Evolutionary conservation across 164 flowering plant genomes (phyloP).

Genomic region (Umbellularia californica): DNA sequence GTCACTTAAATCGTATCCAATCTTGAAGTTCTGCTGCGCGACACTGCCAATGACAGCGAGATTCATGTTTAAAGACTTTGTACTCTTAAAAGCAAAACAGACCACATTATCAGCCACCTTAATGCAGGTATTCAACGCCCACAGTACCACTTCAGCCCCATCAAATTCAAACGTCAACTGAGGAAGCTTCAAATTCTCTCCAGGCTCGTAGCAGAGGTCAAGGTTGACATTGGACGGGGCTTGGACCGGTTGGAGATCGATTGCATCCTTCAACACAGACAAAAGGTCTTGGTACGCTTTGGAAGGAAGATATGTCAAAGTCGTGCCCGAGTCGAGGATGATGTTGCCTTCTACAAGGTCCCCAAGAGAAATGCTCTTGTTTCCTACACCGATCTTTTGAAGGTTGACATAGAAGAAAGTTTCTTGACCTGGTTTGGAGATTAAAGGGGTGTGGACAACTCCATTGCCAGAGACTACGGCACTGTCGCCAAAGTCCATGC

Average conservation of each 20-base stretch:
- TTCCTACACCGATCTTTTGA: conserved; percentile 23
- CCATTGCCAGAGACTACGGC: not conserved
- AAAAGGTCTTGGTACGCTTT: conserved; percentile 20
- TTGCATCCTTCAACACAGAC: conserved; percentile 5
- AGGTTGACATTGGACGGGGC: not conserved
- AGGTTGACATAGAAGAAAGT: conserved; percentile 31
- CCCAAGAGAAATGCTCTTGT: conserved; percentile 5
- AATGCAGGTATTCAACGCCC: conserved; percentile 17
- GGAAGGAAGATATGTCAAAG: conserved; percentile 28
- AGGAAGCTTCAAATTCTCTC: conserved; percentile 8
- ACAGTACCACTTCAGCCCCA: conserved; percentile 31
- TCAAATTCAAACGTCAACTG: conserved; percentile 25
- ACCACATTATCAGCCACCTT: conserved; percentile 1
- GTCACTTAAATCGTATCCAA: conserved; percentile 25
- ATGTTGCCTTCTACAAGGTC: conserved; percentile 18
- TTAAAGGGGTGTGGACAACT: conserved; percentile 25
- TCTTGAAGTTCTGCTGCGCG: conserved; percentile 24
- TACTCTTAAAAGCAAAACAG: conserved; percentile 18
- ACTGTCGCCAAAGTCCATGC: conserved; percentile 36
- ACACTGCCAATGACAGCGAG: conserved; percentile 21
- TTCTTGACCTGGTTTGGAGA: conserved; percentile 2
- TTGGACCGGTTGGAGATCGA: not conserved
- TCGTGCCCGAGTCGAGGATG: conserved; percentile 37
- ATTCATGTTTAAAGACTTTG: not conserved
- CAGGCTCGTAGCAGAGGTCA: conserved; percentile 18